Evolutionary conservation across 139 green algal species (phyloP), one percentile per base, ranked within the genome.

Genomic region (Astrephomene gubernaculifera): DNA sequence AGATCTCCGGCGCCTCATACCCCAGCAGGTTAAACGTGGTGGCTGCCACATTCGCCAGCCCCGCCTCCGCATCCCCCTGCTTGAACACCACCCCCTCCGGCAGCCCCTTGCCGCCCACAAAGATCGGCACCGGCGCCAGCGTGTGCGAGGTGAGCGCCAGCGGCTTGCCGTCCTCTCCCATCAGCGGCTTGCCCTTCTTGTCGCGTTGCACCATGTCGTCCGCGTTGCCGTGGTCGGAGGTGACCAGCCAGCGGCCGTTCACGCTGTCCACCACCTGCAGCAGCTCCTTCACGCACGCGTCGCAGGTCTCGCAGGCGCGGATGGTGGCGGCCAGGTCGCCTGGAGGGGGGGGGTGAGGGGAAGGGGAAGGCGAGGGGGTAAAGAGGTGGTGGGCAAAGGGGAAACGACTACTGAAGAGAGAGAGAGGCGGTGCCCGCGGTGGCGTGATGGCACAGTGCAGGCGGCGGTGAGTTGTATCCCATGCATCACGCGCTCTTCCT

Each of bases 201-300:
- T 96, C 89, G 35, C 97, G 92, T 87, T 98, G 94, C 81, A 98
- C 97, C 97, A 99, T 99, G 91, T 99, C 97, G 82, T 99, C 97
- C 2, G 95, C 95, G 89, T 99, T 99, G 81, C 97, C 97, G 83
- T 99, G 97, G 89, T 99, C 97, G 0, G 94, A 87, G 7, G 96
- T 98, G 25, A 99, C 67, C 19, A 98, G 82, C 68, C 88, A 99
- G 68, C 97, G 93, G 49, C 91, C 91, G 64, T 93, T 83, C 25
- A 87, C 61, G 45, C 64, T 41, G 54, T 94, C 85, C 0, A 74
- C 63, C 63, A 82, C 88, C 35, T 93, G 89, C 84, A 97, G 87
- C 82, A 97, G 90, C 89, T 97, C 91, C 45, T 91, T 82, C 33
- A 99, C 68, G 85, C 93, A 98, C 67, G 89, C 78, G 90, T 99